Evolutionary conservation across 2,329 filamentous ascomycete species (phyloP).

Genomic region (Aspergillus aculeatus): DNA sequence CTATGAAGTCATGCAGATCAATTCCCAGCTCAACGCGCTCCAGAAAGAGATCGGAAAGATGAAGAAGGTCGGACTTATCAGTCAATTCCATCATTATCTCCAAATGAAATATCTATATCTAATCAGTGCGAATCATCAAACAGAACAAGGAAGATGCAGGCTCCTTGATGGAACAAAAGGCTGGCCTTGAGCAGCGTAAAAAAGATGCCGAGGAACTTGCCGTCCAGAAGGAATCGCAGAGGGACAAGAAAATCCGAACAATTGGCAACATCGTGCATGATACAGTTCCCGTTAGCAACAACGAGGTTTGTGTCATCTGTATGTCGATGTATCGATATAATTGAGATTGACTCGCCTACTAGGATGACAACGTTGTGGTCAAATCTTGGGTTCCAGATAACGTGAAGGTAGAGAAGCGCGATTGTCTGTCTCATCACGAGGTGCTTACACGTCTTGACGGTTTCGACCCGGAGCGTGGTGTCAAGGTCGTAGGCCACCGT

Average conservation of each 20-base stretch:
- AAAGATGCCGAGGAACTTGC: slow-evolving; percentile 74
- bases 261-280: slow-evolving; percentile 93
- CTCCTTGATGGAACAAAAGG: slow-evolving; percentile 76
- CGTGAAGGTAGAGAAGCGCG: slow-evolving; percentile 69
- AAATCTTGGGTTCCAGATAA: slow-evolving; percentile 79
- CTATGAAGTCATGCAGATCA: slow-evolving; percentile 76
- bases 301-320: slow-evolving; percentile 57
- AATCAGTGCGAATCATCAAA: slow-evolving; percentile 10
- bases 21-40: slow-evolving; percentile 79
- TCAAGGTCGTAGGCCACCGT: slow-evolving; percentile 90
- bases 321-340: background rate
- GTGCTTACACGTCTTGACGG: slow-evolving; percentile 84
- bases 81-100: background rate
- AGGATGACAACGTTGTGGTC: slow-evolving; percentile 77
- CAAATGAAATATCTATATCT: background rate
- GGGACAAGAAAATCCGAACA: slow-evolving; percentile 75
- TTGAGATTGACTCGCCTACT: background rate
- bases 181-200: slow-evolving; percentile 75
- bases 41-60: slow-evolving; percentile 88
- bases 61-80: slow-evolving; percentile 66
- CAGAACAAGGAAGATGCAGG: slow-evolving; percentile 82
- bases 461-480: slow-evolving; percentile 88
- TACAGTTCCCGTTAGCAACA: slow-evolving; percentile 77
- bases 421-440: slow-evolving; percentile 88
- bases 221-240: slow-evolving; percentile 68